Base-by-base conservation (phyloP, 345 rosid genomes). In the Durio zibethinus region DNA sequence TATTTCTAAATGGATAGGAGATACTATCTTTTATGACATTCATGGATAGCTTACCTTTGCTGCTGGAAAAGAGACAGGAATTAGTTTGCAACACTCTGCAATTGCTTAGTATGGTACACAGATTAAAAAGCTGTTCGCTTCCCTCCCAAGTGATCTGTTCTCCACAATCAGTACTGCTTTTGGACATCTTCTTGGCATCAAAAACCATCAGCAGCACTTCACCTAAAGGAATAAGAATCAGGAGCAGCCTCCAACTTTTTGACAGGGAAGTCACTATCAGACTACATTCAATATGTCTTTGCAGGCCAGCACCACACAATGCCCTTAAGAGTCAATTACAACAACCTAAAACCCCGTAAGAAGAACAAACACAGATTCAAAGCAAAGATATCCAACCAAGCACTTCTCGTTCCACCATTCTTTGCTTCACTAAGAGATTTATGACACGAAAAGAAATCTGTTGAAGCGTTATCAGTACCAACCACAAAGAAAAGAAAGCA, bases 31-130 rank as follows among this genome's bases (percentile, higher is more conserved):
- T 40, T n/a, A 42, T 14, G 54, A 68, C 10, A 4, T 25, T 68
- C 33, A 68, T 6, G 35, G 72, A 68, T 68, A 42, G 20, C 52
- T 11, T 68, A 68, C 72, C 54, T 68, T 68, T 68, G 54, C 36
- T 6, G 10, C 31, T 6, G 72, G 0, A 14, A 15, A 42, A 67
- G 15, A 25, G 1, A 48, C 15, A 42, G 72, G 15, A 12, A 12
- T 43, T 8, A 48, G 4, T 48, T 48, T 45, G 18, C 5, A 14
- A 48, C 20, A 5, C 53, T 15, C 40, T 38, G 45, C 12, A 42
- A 15, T 7, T 48, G 20, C 20, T 48, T 48, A 48, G 20, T 48
- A 48, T 48, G 20, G 53, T 48, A 4, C 6, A 48, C 21, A 50
- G 20, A 50, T 50, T 4, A 50, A 6, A 45, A 68, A 25, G 23